Conservation (phyloP, 768 basidiomycete species). For the Psilocybe azurescens region DNA sequence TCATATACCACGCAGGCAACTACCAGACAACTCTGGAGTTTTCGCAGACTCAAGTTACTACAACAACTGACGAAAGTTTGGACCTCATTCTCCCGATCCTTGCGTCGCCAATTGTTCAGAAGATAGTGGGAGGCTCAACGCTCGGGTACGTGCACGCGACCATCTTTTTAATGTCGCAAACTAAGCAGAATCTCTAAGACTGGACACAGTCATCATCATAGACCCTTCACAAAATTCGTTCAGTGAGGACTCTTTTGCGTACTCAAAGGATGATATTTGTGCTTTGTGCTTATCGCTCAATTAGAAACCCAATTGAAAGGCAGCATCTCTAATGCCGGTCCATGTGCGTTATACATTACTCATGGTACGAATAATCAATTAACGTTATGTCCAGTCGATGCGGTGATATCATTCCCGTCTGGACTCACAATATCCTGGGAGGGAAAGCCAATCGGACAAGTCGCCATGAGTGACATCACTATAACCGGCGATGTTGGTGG, state of each 20-base stretch:
- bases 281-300: neutral
- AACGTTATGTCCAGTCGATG: slow-evolving; percentile 53
- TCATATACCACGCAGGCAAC: slow-evolving; percentile 47
- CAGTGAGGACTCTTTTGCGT: slow-evolving; percentile 35
- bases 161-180: neutral
- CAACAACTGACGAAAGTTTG: slow-evolving; percentile 63
- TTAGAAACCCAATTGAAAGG: slow-evolving; percentile 60
- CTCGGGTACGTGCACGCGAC: slow-evolving; percentile 43
- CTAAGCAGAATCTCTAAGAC: slow-evolving; percentile 33
- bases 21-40: slow-evolving; percentile 69
- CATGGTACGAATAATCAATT: slow-evolving; percentile 6
- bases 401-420: slow-evolving; percentile 64
- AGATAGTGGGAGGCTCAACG: slow-evolving; percentile 61
- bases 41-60: slow-evolving; percentile 59
- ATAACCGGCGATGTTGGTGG: slow-evolving; percentile 70
- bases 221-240: slow-evolving; percentile 63
- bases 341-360: slow-evolving; percentile 51
- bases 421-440: slow-evolving; percentile 69
- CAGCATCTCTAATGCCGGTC: slow-evolving; percentile 71
- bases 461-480: slow-evolving; percentile 64
- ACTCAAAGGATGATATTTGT: neutral
- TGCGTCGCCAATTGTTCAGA: slow-evolving; percentile 77
- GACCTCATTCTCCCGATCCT: slow-evolving; percentile 71
- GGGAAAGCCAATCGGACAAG: slow-evolving; percentile 58
- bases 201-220: slow-evolving; percentile 66